Evolutionary conservation across 2,329 filamentous ascomycete species (phyloP).

Genomic region (Epichloe brachyelytri): DNA sequence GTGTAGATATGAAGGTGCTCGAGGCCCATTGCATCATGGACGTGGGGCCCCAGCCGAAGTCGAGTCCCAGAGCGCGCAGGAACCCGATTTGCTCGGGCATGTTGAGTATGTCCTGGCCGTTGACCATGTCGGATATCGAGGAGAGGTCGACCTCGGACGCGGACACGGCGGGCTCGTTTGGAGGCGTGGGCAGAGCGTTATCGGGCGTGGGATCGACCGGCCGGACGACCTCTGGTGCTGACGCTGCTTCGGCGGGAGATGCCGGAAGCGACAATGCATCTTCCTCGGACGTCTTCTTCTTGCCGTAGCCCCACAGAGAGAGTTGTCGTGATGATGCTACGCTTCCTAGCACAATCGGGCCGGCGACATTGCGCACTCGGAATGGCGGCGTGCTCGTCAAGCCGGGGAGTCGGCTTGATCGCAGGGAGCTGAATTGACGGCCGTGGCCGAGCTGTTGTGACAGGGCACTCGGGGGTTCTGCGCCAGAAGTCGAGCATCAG

Average conservation of each 20-base stretch:
- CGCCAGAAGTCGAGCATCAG: background rate
- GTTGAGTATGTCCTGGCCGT: conserved; percentile 34
- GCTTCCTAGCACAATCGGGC: conserved; percentile 19
- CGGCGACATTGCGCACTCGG: conserved; percentile 10
- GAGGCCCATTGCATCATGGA: conserved; percentile 59
- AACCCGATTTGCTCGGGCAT: conserved; percentile 72
- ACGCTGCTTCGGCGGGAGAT: conserved; percentile 6
- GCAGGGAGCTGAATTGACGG: conserved; percentile 21
- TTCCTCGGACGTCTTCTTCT: conserved; percentile 12
- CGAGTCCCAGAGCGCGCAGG: conserved; percentile 66
- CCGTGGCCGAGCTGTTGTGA: conserved; percentile 20
- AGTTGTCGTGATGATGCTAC: conserved; percentile 18
- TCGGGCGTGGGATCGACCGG: conserved; percentile 6
- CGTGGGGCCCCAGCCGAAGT: conserved; percentile 77
- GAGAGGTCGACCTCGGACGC: conserved; percentile 22
- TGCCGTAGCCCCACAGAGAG: conserved; percentile 23
- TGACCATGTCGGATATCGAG: conserved; percentile 22
- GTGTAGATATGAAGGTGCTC: conserved; percentile 71
- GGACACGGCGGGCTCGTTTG: conserved; percentile 12
- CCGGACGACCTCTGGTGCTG: conserved; percentile 8
- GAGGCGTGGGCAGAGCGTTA: conserved; percentile 7
- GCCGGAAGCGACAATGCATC: conserved; percentile 5
- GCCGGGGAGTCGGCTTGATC: conserved; percentile 9
- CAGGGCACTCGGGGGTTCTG: conserved; percentile 15
- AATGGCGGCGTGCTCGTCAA: conserved; percentile 13